Evolutionary conservation across 768 basidiomycete species (phyloP).

Genomic region (Amylocystis lapponica): DNA sequence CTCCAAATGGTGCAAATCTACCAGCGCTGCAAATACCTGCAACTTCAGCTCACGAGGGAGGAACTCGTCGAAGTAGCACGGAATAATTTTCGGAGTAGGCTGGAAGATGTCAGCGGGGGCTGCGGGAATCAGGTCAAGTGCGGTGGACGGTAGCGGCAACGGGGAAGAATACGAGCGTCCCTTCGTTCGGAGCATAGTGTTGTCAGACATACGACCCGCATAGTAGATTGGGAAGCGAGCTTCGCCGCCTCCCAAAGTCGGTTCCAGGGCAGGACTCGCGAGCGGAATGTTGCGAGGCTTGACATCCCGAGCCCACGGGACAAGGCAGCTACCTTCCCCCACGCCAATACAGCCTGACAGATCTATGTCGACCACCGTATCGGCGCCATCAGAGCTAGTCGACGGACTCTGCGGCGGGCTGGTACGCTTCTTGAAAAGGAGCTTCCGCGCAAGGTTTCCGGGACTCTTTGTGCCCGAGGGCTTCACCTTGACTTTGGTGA

Average conservation of each 20-base stretch:
- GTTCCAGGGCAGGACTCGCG: conserved; percentile 16
- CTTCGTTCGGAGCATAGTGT: conserved; percentile 36
- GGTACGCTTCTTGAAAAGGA: conserved; percentile 39
- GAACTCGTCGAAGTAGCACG: conserved; percentile 60
- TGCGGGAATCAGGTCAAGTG: conserved; percentile 52
- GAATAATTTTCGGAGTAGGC: conserved; percentile 41
- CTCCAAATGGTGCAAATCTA: conserved; percentile 56
- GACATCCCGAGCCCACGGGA: conserved; percentile 39
- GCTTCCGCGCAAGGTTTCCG: conserved; percentile 50
- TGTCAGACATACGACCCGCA: conserved; percentile 14
- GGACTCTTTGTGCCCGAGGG: conserved; percentile 38
- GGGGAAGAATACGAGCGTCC: conserved; percentile 62
- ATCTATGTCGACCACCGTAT: conserved; percentile 4
- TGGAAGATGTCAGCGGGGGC: conserved; percentile 44
- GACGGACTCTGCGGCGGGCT: conserved; percentile 11
- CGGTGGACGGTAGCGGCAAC: conserved; percentile 42
- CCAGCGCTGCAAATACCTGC: conserved; percentile 47
- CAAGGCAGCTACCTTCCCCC: conserved; percentile 30
- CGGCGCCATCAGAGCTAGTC: conserved; percentile 3
- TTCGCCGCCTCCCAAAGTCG: conserved; percentile 15
- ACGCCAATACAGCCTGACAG: conserved; percentile 13
- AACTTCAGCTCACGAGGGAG: conserved; percentile 71
- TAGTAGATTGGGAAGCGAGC: conserved; percentile 15
- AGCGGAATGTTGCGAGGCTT: conserved; percentile 21
- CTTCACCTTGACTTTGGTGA: conserved; percentile 44